Evolutionary conservation across 352 stramenopile species (phyloP), one percentile per base, ranked within the genome.

Genomic region (Phytophthora sp.): DNA sequence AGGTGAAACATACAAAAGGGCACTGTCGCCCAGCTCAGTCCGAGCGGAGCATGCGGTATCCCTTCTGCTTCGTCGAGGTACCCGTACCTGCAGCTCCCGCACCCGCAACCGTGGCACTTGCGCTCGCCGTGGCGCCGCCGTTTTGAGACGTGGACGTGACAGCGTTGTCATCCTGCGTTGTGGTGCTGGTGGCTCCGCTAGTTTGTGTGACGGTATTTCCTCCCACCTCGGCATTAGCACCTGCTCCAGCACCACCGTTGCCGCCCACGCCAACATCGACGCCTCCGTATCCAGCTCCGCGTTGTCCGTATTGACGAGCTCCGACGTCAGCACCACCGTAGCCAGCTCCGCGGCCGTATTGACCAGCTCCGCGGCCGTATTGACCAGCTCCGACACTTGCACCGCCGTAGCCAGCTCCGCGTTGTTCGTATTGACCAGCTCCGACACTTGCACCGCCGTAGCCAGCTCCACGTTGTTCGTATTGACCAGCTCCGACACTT

Each of bases 61-160:
- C 31, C 21, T 63, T 63, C 55, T 63, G 55, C n/a, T n/a, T n/a
- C n/a, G n/a, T n/a, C n/a, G n/a, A n/a, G 7, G 55, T 31, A 31
- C 16, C 18, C 7, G 24, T 20, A 4, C 52, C 41, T 5, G 57
- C 35, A 20, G 46, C 44, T 4, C 15, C 44, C 13, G 54, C 26
- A 20, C 16, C 36, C 2, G 29, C 24, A 6, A 18, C n/a, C 2
- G 39, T 53, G 15, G 41, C 31, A 16, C 54, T 39, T 9, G 41
- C 18, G 35, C 41, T 35, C 21, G 54, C 39, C 41, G 20, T 52
- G 18, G 39, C 39, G 12, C 53, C 53, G 26, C 16, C 39, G n/a
- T n/a, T n/a, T n/a, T n/a, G n/a, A n/a, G n/a, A n/a, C n/a, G n/a
- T n/a, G n/a, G n/a, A n/a, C n/a, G n/a, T n/a, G n/a, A n/a, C n/a